Evolutionary conservation across 2,329 filamentous ascomycete genomes (phyloP), one percentile per base, ranked within the genome.

Genomic region (Ascochyta lentis): DNA sequence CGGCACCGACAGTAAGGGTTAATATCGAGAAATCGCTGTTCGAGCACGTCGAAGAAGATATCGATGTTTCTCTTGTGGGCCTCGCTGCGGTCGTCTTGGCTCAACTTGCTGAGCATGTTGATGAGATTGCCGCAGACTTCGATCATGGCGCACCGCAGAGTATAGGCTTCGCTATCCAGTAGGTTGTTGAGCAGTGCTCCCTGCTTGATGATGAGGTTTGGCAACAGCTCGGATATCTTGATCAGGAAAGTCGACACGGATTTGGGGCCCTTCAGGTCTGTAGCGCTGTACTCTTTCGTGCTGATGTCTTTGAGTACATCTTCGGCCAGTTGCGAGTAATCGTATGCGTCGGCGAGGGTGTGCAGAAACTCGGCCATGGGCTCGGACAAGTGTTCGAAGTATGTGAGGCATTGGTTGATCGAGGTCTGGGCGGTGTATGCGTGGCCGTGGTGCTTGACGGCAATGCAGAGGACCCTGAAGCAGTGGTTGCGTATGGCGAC

Each of bases 341-440:
- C 95, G 78, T 98, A 99, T 79, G 97, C 94, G 73, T 98, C 93
- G 1, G 93, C 89, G 24, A 99, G 82, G 69, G 98, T 99, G 68
- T 98, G 92, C 4, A 99, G 80, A 68, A 99, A 96, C 74, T 99
- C 96, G 29, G 95, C 95, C 95, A 99, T 99, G 1, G 95, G 95
- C 71, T 99, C 95, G 0, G 95, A 94, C n/a, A 99, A 80, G 76
- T 99, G 95, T 77, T 99, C 95, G 69, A 98, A 99, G 74, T 99
- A 99, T 5, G 95, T 96, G 64, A 99, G 79, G 72, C 95, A 98
- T 76, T 99, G 95, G 50, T 98, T 93, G 69, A 99, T 96, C 41
- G 93, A 96, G 43, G 96, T 98, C 82, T 99, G 95, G 1, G 95
- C 95, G 47, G 91, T 93, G 73, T 96, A 97, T 64, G 90, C 95